phyloP scores from a whole-genome alignment of 345 rosid genomes.

The Lagerstroemia speciosa region DNA sequence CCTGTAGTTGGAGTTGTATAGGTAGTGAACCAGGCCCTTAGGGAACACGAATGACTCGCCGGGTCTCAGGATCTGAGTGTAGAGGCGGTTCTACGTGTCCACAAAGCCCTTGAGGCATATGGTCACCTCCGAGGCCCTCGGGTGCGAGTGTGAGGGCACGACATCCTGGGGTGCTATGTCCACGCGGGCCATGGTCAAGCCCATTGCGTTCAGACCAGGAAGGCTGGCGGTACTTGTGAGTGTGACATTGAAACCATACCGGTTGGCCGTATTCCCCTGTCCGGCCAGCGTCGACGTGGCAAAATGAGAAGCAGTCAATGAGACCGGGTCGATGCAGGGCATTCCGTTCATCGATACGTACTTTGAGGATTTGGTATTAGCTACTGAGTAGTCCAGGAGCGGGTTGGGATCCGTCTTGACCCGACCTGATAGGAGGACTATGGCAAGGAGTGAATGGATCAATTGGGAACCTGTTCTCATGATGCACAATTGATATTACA shows the following conservation, averaged over 20 bases:
- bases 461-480: constrained; percentile 6
- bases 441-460: constrained; percentile 11
- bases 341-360: constrained; percentile 37
- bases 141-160: constrained; percentile 55
- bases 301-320: constrained; percentile 33
- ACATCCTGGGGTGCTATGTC: constrained; percentile 39
- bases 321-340: constrained; percentile 45
- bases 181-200: constrained; percentile 50
- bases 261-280: constrained; percentile 36
- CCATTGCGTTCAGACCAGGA: constrained; percentile 74
- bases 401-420: constrained; percentile 54
- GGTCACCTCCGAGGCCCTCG: constrained; percentile 73
- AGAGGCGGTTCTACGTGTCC: constrained; percentile 42
- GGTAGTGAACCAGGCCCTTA: constrained; percentile 50
- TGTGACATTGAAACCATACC: constrained; percentile 50
- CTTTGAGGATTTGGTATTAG: constrained; percentile 23
- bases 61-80: constrained; percentile 38
- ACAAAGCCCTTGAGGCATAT: constrained; percentile 53
- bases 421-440: constrained; percentile 27
- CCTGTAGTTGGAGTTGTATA: constrained; percentile 34
- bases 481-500: neutral
- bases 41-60: constrained; percentile 74
- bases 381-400: constrained; percentile 70
- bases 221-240: constrained; percentile 34
- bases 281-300: constrained; percentile 47